These are phyloP conservation scores for Rhodamnia rubescens DNA, from an alignment of 345 rosid genomes.

Conservation along the genomic window DNA sequence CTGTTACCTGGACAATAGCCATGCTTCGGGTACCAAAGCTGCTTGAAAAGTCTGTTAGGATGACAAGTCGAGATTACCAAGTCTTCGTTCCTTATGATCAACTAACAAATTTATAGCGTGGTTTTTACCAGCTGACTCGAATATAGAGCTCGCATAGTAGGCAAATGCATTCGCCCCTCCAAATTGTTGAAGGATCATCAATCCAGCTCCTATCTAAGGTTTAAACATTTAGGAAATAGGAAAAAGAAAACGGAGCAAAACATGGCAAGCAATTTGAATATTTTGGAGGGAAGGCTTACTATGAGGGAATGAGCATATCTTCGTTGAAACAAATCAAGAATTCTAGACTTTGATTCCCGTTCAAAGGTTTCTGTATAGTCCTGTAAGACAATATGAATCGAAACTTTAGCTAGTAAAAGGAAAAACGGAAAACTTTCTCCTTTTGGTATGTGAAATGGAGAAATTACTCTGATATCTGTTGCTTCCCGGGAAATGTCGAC, in stretches of 20 bases:
- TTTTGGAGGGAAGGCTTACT: constrained; percentile 4
- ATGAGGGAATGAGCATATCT: constrained; percentile 26
- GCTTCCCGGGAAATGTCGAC: constrained; percentile 40
- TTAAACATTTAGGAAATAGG: neutral
- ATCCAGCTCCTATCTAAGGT: constrained; percentile 39
- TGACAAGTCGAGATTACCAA: neutral
- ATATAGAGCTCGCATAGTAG: constrained; percentile 36
- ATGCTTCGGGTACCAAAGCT: constrained; percentile 3
- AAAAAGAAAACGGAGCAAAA: neutral
- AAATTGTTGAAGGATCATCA: constrained; percentile 36
- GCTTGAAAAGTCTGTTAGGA: neutral
- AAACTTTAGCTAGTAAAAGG: neutral
- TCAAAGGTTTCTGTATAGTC: constrained; percentile 19
- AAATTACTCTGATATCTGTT: constrained; percentile 29
- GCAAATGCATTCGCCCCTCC: constrained; percentile 28
- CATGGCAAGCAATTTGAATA: neutral
- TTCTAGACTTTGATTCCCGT: constrained; percentile 6
- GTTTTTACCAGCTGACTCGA: constrained; percentile 31
- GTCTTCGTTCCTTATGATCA: neutral
- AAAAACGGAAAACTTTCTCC: neutral
- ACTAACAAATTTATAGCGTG: neutral
- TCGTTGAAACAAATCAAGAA: constrained; percentile 24
- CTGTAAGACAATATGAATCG: constrained; percentile 1
- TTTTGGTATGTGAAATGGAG: neutral
- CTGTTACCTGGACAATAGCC: constrained; percentile 5